Percentiles rank a stretch among this genome's conserved stretches.
phyloP scores from a whole-genome alignment of 2,329 filamentous ascomycete species.

The Aspergillus nomiae region DNA sequence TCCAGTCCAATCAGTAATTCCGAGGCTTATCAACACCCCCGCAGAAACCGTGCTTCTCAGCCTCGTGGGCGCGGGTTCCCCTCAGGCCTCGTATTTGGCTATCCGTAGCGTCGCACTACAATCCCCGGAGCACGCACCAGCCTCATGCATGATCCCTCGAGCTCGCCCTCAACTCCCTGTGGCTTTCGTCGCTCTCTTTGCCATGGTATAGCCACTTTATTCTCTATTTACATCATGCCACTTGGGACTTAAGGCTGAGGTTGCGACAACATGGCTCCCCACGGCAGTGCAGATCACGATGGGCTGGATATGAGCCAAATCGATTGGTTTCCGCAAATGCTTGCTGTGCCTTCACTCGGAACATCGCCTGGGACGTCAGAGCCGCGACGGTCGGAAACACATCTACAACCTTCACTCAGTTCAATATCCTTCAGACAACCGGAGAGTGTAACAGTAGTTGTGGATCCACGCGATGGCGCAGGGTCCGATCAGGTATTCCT shows the following conservation, averaged over 20 bases:
- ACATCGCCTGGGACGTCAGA: background rate
- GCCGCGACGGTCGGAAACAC: slow-evolving; percentile 1
- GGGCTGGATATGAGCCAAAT: slow-evolving; percentile 8
- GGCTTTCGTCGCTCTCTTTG: background rate
- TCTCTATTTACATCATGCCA: background rate
- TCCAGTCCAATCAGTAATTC: background rate
- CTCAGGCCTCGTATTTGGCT: background rate
- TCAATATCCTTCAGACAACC: slow-evolving; percentile 7
- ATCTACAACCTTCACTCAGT: slow-evolving; percentile 5
- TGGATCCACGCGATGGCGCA: background rate
- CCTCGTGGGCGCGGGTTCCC: background rate
- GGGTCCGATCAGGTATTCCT: slow-evolving; percentile 1
- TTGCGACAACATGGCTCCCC: slow-evolving; percentile 13
- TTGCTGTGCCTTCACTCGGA: background rate
- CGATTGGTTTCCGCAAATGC: slow-evolving; percentile 12
- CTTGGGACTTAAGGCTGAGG: background rate
- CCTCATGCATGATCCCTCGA: background rate
- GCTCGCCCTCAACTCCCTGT: background rate
- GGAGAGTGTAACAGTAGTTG: slow-evolving; percentile 1
- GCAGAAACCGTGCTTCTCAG: background rate
- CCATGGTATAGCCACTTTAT: background rate
- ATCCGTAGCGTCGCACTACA: background rate
- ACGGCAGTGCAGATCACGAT: slow-evolving; percentile 10
- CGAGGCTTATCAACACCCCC: background rate
- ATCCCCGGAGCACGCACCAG: background rate